These are phyloP conservation scores for Collybia sp. DNA, from an alignment of 768 basidiomycete genomes.

Conservation along the genomic window DNA sequence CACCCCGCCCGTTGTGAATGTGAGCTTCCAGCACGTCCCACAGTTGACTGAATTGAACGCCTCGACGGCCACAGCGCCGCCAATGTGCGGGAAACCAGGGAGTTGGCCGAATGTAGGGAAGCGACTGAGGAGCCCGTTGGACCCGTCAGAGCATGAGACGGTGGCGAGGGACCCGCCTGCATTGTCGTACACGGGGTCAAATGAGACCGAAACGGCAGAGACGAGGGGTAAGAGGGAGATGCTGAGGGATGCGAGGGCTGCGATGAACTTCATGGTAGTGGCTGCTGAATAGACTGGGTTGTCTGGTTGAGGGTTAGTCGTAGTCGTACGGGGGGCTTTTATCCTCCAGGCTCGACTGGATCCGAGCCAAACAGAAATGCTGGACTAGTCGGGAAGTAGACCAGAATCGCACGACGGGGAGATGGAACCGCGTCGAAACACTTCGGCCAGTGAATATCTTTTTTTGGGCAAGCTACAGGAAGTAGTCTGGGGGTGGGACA, in stretches of 20 bases:
- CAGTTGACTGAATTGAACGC: constrained; percentile 37
- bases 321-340: too few species aligned
- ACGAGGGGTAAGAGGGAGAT: constrained; percentile 5
- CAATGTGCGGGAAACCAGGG: constrained; percentile 42
- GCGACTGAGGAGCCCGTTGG: constrained; percentile 32
- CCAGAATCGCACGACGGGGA: too few species aligned
- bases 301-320: too few species aligned
- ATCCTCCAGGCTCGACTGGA: too few species aligned
- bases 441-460: too few species aligned
- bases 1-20: constrained; percentile 18
- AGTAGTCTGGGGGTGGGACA: too few species aligned
- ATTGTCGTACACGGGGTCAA: constrained; percentile 36
- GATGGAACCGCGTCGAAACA: too few species aligned
- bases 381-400: too few species aligned
- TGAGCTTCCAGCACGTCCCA: constrained; percentile 43
- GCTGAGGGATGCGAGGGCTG: constrained; percentile 1
- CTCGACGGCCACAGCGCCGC: constrained; percentile 31
- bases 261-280: constrained; percentile 1
- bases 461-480: too few species aligned
- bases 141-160: constrained; percentile 42
- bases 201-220: constrained; percentile 16
- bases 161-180: constrained; percentile 19
- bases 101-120: constrained; percentile 35
- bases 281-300: too few species aligned
- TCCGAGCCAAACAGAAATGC: too few species aligned